A percentile compares a stretch with the other conserved stretches of the same genome.
Conservation (phyloP, 1,284 basidiomycete species). For the Ganoderma resinaceum region DNA sequence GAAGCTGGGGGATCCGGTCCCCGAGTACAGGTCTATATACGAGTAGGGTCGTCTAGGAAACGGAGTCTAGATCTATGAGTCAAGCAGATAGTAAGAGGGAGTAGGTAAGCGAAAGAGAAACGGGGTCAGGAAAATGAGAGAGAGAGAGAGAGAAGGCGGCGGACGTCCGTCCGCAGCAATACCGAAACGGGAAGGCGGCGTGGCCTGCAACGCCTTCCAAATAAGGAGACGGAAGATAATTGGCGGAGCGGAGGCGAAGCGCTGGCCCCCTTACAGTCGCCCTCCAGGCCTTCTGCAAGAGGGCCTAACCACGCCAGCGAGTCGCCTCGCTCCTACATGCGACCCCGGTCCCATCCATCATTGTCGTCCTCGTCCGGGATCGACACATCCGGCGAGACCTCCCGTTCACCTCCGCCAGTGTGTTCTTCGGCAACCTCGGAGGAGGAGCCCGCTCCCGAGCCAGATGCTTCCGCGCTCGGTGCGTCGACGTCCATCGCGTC, state of each 20-base stretch:
- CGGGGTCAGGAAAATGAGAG: not conserved
- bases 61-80: too few species aligned
- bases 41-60: not conserved
- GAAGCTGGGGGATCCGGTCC: not conserved
- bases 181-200: not conserved
- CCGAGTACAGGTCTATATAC: not conserved
- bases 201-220: not conserved
- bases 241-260: not conserved
- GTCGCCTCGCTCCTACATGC: not conserved
- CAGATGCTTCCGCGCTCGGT: not conserved
- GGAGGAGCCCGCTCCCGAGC: too few species aligned
- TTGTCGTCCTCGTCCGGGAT: not conserved
- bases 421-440: not conserved
- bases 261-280: slow-evolving; percentile 2
- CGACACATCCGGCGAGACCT: not conserved
- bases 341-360: not conserved
- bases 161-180: not conserved
- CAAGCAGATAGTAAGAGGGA: too few species aligned
- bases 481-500: not conserved
- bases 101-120: not conserved
- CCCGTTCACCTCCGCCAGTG: not conserved
- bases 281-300: slow-evolving; percentile 4
- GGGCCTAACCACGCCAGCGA: not conserved
- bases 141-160: not conserved
- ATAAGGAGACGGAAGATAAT: not conserved